A percentile compares a stretch with the other conserved stretches of the same genome.
Evolutionary conservation across 495 filamentous ascomycete species (phyloP).

Genomic region (Daldinia grandis): DNA sequence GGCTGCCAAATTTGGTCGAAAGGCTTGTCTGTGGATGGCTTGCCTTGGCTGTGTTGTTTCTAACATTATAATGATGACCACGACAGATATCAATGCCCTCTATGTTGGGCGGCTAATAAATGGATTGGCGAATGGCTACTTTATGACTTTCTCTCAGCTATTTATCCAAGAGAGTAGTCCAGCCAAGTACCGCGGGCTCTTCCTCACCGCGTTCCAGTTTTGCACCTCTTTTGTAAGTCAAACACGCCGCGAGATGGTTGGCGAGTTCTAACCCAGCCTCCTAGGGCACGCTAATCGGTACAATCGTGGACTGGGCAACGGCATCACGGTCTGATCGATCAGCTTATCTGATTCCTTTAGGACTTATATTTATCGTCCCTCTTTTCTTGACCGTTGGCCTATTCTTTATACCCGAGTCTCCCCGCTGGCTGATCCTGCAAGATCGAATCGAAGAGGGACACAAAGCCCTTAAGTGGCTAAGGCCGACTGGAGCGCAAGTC

Average conservation of each 20-base stretch:
- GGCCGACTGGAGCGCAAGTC: constrained; percentile 48
- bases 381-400: constrained; percentile 53
- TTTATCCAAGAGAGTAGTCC: constrained; percentile 55
- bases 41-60: constrained; percentile 51
- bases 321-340: constrained; percentile 48
- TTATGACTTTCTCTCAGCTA: constrained; percentile 60
- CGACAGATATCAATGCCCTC: constrained; percentile 52
- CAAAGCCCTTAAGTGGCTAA: constrained; percentile 52
- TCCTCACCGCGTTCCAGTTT: constrained; percentile 37
- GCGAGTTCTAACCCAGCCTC: background rate
- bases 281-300: constrained; percentile 59
- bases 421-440: constrained; percentile 62
- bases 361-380: constrained; percentile 58
- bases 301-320: constrained; percentile 62
- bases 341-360: constrained; percentile 59
- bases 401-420: constrained; percentile 62
- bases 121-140: constrained; percentile 55
- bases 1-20: constrained; percentile 52
- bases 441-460: constrained; percentile 53
- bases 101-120: constrained; percentile 57
- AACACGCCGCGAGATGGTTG: background rate
- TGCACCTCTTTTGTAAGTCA: constrained; percentile 43
- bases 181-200: constrained; percentile 53
- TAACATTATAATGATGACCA: constrained; percentile 60
- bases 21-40: constrained; percentile 50